phyloP scores from a whole-genome alignment of 177 flowering plant species.

The Vitis hybrid region DNA sequence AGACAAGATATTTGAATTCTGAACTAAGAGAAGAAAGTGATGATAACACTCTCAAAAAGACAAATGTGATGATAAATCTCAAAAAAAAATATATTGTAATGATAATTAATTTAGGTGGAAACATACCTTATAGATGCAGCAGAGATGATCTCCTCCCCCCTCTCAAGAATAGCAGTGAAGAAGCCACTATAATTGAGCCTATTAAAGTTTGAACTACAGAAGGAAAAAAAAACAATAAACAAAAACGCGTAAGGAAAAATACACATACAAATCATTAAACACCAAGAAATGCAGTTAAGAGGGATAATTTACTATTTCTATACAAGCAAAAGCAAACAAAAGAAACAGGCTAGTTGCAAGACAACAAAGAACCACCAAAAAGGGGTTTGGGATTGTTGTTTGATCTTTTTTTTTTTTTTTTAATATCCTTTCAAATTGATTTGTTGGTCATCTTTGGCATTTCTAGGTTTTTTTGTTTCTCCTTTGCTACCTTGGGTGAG shows the following conservation, averaged over 20 bases:
- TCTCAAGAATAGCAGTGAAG: slow-evolving; percentile 66
- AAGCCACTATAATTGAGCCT: slow-evolving; percentile 70
- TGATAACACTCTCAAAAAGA: too few relatives aligned
- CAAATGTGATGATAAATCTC: too few relatives aligned
- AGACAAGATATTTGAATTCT: background rate
- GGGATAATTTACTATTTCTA: background rate
- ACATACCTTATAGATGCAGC: slow-evolving; percentile 80
- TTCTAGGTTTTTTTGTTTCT: too few relatives aligned
- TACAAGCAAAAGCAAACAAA: background rate
- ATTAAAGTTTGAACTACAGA: slow-evolving; percentile 63
- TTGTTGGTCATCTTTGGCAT: too few relatives aligned
- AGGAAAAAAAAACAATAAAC: background rate
- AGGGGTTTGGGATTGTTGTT: too few relatives aligned
- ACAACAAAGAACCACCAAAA: background rate
- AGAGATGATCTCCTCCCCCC: slow-evolving; percentile 65
- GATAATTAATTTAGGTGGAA: background rate
- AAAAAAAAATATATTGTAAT: background rate
- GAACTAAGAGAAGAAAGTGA: background rate
- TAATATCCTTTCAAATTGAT: too few relatives aligned
- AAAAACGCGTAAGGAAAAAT: background rate
- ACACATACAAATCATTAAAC: background rate
- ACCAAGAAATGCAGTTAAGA: background rate
- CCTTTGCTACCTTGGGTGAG: too few relatives aligned
- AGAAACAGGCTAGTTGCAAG: background rate
- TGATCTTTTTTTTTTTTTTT: too few relatives aligned